Evolutionary conservation across 108 stramenopile species (phyloP), one percentile per base, ranked within the genome.

Genomic region (Cyclotella cryptica): DNA sequence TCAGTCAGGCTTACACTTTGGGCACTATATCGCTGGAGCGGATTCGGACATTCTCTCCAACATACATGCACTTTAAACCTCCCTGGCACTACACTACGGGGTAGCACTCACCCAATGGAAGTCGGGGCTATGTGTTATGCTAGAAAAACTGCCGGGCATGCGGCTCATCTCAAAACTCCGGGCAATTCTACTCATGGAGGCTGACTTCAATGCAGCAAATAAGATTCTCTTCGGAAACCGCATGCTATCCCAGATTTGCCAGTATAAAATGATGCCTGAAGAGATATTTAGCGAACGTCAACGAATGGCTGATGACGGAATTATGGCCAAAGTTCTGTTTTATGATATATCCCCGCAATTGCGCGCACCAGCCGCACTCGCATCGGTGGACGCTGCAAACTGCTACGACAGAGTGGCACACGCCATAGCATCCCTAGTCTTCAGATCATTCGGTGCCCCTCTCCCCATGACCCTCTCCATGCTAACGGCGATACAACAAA

Each of bases 181-280:
- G 18, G 26, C 73, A 21, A 74, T 74, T 43, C 63, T 74, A 15
- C 44, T 74, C 10, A 74, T 74, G 73, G 73, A 74, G n/a, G n/a
- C n/a, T n/a, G n/a, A n/a, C n/a, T n/a, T n/a, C n/a, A n/a, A n/a
- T n/a, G n/a, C n/a, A n/a, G n/a, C n/a, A n/a, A n/a, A n/a, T n/a
- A n/a, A n/a, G n/a, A n/a, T n/a, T n/a, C n/a, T n/a, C n/a, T n/a
- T 21, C 63, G 52, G 17, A 63, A 74, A 39, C 18, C 61, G 72
- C 9, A 74, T 74, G 72, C 4, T 74, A 62, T 30, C 63, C 51
- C 49, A 74, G 21, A 62, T 51, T 2, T 14, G 72, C 30, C 2
- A n/a, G 17, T 51, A 51, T 44, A 49, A 49, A 0, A 22, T 73
- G 13, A 73, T 73, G 60, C 28, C 27, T 52, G 72, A 63, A n/a